Conservation (phyloP, 2,329 filamentous ascomycete species). For the Pyricularia sp. region DNA sequence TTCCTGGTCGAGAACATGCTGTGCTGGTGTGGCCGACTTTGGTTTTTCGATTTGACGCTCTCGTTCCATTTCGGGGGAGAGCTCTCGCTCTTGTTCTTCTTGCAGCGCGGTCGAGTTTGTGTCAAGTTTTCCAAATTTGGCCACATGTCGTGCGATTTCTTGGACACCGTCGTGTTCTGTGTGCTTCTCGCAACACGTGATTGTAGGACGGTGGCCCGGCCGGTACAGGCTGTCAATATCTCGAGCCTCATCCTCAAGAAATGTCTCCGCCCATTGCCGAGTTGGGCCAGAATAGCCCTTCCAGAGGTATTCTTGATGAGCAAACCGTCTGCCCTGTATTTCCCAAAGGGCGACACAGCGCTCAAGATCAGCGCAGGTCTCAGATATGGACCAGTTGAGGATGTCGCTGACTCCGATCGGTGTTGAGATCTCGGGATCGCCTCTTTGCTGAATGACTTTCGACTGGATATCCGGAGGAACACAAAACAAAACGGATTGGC, state of each 20-base stretch:
- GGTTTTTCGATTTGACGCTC: conserved; percentile 32
- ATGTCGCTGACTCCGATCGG: conserved; percentile 45
- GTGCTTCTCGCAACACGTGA: background rate
- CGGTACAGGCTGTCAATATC: conserved; percentile 42
- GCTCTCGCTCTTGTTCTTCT: conserved; percentile 62
- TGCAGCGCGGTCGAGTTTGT: conserved; percentile 17
- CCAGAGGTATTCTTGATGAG: conserved; percentile 27
- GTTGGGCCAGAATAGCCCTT: conserved; percentile 20
- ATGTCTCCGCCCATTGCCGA: conserved; percentile 14
- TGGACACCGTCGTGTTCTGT: background rate
- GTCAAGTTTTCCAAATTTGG: conserved; percentile 2
- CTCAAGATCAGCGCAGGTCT: conserved; percentile 32
- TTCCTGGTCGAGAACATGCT: no score
- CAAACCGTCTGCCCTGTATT: conserved; percentile 43
- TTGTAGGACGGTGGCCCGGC: conserved; percentile 16
- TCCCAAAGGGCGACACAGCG: conserved; percentile 50
- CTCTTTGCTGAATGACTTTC: conserved; percentile 32
- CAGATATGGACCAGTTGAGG: conserved; percentile 47
- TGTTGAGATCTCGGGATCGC: conserved; percentile 21
- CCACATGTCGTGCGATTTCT: conserved; percentile 3
- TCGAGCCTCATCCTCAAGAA: conserved; percentile 44
- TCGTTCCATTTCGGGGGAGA: conserved; percentile 53
- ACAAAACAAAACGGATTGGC: conserved; percentile 56
- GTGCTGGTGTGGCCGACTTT: no score
- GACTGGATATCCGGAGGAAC: conserved; percentile 47